These are phyloP conservation scores for Thecaphora thlaspeos DNA, from an alignment of 1,284 basidiomycete species.

Conservation along the genomic window DNA sequence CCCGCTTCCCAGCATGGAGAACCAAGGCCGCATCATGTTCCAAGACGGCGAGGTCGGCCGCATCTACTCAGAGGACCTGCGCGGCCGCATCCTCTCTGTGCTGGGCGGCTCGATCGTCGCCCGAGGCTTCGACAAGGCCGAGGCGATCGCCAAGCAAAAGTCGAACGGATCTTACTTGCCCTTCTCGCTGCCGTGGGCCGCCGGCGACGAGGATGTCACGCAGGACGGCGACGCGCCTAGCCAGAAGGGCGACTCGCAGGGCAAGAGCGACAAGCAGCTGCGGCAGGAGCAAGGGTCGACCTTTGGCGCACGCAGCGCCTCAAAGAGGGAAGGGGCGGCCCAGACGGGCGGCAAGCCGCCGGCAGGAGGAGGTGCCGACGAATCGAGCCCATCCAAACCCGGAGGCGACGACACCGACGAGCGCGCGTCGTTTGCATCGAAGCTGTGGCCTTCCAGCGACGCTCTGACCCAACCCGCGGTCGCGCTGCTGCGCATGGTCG, in stretches of 20 bases:
- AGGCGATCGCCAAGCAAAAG: conserved; percentile 26
- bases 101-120: conserved; percentile 48
- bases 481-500: conserved; percentile 25
- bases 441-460: conserved; percentile 36
- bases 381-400: conserved; percentile 6
- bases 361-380: conserved; percentile 29
- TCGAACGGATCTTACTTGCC: conserved; percentile 19
- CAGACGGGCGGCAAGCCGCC: conserved; percentile 14
- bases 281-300: conserved; percentile 19
- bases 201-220: conserved; percentile 2
- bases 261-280: conserved; percentile 2
- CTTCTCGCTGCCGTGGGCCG: conserved; percentile 29
- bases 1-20: conserved; percentile 43
- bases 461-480: conserved; percentile 28
- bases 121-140: conserved; percentile 46
- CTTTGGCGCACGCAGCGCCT: conserved; percentile 20
- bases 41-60: conserved; percentile 52
- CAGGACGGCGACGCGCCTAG: conserved; percentile 9
- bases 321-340: conserved; percentile 33
- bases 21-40: conserved; percentile 52
- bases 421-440: conserved; percentile 19
- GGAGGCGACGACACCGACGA: conserved; percentile 20
- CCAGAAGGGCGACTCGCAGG: not conserved
- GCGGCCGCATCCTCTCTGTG: conserved; percentile 41
- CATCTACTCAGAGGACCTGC: conserved; percentile 51